Percentiles rank a stretch among this genome's conserved stretches.
These are phyloP conservation scores for Ganoderma multipileum DNA, from an alignment of 1,284 basidiomycete species.

Conservation along the genomic window DNA sequence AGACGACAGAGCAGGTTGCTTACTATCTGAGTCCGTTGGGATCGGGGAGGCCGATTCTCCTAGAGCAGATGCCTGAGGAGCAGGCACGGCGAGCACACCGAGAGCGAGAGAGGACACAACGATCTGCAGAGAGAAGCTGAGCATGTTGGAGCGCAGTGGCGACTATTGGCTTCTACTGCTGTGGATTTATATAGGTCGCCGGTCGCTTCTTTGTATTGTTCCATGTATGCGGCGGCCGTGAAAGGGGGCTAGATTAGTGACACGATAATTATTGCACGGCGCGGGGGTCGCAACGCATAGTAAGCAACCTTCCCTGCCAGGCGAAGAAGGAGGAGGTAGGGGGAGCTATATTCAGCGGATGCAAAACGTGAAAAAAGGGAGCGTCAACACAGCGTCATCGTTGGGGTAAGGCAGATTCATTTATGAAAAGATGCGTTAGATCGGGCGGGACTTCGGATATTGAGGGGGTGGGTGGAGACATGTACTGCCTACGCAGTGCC, in stretches of 20 bases:
- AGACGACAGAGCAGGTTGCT: neutral
- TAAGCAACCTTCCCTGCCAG: neutral
- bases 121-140: conserved; percentile 10
- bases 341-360: neutral
- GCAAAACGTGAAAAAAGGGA: neutral
- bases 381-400: neutral
- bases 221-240: neutral
- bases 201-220: neutral
- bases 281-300: neutral
- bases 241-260: neutral
- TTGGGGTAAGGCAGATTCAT: neutral
- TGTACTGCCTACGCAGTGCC: neutral
- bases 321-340: neutral
- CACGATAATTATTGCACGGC: neutral
- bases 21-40: too few species aligned
- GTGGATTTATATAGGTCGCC: neutral
- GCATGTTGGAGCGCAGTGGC: conserved; percentile 4
- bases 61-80: neutral
- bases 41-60: neutral
- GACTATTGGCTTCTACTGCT: too few species aligned
- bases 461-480: neutral
- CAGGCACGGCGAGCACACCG: neutral
- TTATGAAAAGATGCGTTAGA: neutral
- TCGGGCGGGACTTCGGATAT: neutral
- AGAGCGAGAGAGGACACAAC: neutral